Conservation (phyloP, 2,329 filamentous ascomycete genomes). For the Ilyonectria destructans region DNA sequence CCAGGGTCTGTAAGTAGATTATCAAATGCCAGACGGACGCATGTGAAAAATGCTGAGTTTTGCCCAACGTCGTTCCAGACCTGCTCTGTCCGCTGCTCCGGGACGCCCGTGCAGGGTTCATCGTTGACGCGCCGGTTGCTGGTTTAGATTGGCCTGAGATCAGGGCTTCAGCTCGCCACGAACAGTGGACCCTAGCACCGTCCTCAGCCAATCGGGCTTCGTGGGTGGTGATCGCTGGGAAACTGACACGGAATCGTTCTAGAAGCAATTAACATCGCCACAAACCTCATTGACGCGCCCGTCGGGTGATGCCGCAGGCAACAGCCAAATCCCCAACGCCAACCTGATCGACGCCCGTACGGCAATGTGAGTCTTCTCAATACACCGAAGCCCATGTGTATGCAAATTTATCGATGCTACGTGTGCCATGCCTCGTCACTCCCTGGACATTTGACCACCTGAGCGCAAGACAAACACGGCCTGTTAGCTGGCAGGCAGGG, state of each 20-base stretch:
- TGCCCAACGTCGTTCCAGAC: background rate
- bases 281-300: slow-evolving; percentile 35
- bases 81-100: slow-evolving; percentile 18
- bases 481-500: background rate
- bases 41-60: slow-evolving; percentile 30
- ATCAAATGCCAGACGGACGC: slow-evolving; percentile 12
- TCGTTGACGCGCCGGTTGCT: slow-evolving; percentile 3
- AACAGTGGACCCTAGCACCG: slow-evolving; percentile 6
- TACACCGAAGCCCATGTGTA: background rate
- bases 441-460: background rate
- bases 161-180: slow-evolving; percentile 5
- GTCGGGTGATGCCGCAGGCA: slow-evolving; percentile 33
- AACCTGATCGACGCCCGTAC: background rate
- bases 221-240: slow-evolving; percentile 9
- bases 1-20: background rate
- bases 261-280: slow-evolving; percentile 34
- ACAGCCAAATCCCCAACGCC: background rate
- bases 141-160: background rate
- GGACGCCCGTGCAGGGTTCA: slow-evolving; percentile 23
- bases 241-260: slow-evolving; percentile 37
- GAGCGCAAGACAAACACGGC: background rate
- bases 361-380: slow-evolving; percentile 1
- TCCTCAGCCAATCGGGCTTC: slow-evolving; percentile 19
- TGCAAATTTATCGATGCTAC: background rate
- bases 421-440: background rate